Evolutionary conservation across 192 early-diverging fungal genomes (phyloP).

Genomic region (Coemansia sp.): DNA sequence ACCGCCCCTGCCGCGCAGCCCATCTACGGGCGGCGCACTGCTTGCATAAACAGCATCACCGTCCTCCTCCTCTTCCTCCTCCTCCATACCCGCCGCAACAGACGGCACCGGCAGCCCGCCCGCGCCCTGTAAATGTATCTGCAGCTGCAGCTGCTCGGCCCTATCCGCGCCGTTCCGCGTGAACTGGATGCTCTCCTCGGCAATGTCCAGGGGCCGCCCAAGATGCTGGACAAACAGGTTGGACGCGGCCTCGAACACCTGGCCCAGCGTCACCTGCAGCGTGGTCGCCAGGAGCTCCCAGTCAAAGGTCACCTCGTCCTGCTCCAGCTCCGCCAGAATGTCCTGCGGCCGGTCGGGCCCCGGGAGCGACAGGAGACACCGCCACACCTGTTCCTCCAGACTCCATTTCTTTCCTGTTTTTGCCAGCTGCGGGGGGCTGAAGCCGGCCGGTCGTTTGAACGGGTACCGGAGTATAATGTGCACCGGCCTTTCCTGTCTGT

Average conservation of each 20-base stretch:
- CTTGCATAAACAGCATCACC: not conserved
- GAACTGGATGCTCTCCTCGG: constrained; percentile 27
- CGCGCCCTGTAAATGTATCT: not conserved
- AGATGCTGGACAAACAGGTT: constrained; percentile 36
- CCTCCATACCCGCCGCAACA: not conserved
- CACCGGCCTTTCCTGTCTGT: constrained; percentile 14
- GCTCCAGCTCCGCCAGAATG: constrained; percentile 49
- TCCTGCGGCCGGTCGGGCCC: constrained; percentile 35
- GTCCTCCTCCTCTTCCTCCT: not conserved
- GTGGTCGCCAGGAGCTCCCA: constrained; percentile 44
- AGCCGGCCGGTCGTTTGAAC: constrained; percentile 27
- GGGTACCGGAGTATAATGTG: constrained; percentile 48
- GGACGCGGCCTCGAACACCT: constrained; percentile 43
- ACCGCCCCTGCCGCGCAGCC: not conserved
- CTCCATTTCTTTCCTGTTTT: not conserved
- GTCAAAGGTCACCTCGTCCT: constrained; percentile 55
- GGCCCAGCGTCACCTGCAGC: constrained; percentile 21
- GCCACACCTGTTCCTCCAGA: constrained; percentile 50
- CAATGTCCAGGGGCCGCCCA: constrained; percentile 25
- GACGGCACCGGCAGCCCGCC: too few relatives aligned
- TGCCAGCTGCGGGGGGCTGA: constrained; percentile 10
- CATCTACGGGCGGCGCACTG: not conserved
- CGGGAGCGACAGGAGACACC: constrained; percentile 27
- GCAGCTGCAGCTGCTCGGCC: not conserved
- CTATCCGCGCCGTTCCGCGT: not conserved